These are phyloP conservation scores for Colletotrichum incanum DNA, from an alignment of 2,329 filamentous ascomycete genomes.

Conservation along the genomic window DNA sequence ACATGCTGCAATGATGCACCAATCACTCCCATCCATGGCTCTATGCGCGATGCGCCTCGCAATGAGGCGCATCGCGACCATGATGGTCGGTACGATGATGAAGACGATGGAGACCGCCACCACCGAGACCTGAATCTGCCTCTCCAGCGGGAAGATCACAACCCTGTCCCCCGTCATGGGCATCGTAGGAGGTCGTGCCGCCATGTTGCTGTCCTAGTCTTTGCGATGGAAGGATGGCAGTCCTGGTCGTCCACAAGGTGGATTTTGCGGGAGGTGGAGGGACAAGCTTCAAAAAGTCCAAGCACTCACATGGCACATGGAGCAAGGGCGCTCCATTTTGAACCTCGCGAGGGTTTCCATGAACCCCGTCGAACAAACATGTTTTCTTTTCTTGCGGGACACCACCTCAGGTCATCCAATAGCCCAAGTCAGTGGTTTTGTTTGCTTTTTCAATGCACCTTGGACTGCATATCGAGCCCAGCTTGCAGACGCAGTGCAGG, in stretches of 20 bases:
- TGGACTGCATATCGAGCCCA: slow-evolving; percentile 6
- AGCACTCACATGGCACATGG: background rate
- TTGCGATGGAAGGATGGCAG: slow-evolving; percentile 4
- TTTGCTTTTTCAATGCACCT: slow-evolving; percentile 29
- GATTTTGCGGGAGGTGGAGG: slow-evolving; percentile 7
- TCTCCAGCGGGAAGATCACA: slow-evolving; percentile 33
- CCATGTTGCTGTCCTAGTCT: slow-evolving; percentile 10
- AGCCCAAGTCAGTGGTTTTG: background rate
- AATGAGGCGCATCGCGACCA: slow-evolving; percentile 26
- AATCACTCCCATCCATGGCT: slow-evolving; percentile 29
- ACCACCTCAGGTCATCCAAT: slow-evolving; percentile 2
- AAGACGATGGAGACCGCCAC: slow-evolving; percentile 37
- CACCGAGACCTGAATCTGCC: slow-evolving; percentile 21
- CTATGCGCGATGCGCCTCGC: slow-evolving; percentile 37
- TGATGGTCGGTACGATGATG: slow-evolving; percentile 24
- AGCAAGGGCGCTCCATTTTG: slow-evolving; percentile 8
- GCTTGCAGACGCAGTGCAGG: slow-evolving; percentile 26
- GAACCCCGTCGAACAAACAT: background rate
- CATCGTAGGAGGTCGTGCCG: slow-evolving; percentile 16
- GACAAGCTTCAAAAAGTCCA: background rate
- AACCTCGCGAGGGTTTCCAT: background rate
- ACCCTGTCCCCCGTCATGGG: background rate
- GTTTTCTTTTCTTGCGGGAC: background rate
- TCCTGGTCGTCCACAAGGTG: slow-evolving; percentile 1
- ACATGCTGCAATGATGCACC: slow-evolving; percentile 31